Base-by-base conservation (phyloP, 2,329 filamentous ascomycete species). In the Ceratocystis papillata region DNA sequence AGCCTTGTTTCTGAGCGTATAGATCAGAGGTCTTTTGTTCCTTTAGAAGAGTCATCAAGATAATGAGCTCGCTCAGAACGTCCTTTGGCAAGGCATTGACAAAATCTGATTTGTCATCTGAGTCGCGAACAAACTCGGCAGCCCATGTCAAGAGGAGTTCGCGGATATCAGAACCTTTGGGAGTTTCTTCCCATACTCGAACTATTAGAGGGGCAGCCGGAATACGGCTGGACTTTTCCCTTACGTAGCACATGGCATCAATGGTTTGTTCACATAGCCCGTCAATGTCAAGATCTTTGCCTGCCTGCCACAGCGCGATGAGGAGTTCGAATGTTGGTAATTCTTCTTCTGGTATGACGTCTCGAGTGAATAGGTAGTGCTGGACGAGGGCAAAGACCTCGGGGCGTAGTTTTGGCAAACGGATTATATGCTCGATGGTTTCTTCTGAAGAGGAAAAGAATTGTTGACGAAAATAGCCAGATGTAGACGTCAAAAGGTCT, bases 131-230 rank as follows among this genome's bases (percentile, higher is more conserved):
- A 70, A 86, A 86, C 72, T 86, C 83, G 30, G 82, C 83, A 1
- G 83, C 81, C 84, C 84, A 87, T 10, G 77, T 79, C 2, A 86
- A 75, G 15, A 87, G 77, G 46, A 86, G 79, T 68, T 78, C 77
- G 48, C 83, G 78, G 62, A 87, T 81, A 0, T 81, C 79, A 2
- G 83, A 85, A 7, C 82, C 83, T 69, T 83, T 81, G 0, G 82
- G 82, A 0, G 83, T 85, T 63, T 85, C 82, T 62, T 81, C 79
- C 83, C 83, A 86, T 5, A 84, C 83, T 70, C 82, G 79, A 1
- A 85, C 80, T 5, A 86, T 78, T 1, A 86, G 76, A 1, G 81
- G 80, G 0, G 82, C 82, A 2, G 81, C 79, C 1, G 84, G 84
- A 55, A 86, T 86, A 20, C 76, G 75, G 63, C 78, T 75, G 0